Evolutionary conservation across 306 rosid species (phyloP).

Genomic region (Arachis stenosperma): DNA sequence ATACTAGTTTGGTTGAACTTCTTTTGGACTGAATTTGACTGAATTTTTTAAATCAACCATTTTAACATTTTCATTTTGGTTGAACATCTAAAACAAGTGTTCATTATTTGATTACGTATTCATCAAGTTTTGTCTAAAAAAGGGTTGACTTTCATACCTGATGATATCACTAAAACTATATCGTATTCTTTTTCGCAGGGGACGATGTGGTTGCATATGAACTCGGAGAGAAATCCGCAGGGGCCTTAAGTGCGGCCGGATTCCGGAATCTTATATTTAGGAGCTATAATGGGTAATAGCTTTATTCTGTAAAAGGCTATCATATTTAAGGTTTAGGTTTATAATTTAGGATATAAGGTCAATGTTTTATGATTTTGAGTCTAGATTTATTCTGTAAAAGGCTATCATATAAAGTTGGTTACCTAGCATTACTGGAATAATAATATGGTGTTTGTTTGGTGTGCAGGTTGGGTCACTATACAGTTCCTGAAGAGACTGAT

Average conservation of each 20-base stretch:
- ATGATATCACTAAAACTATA: neutral
- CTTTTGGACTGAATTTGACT: neutral
- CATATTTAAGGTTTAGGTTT: neutral
- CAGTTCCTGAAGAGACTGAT: slow-evolving; percentile 88
- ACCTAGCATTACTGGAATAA: neutral
- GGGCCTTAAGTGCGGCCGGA: slow-evolving; percentile 72
- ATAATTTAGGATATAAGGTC: no score
- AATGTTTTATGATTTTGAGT: no score
- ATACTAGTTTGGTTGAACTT: slow-evolving; percentile 7
- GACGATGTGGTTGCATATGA: slow-evolving; percentile 84
- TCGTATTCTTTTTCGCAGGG: slow-evolving; percentile 49
- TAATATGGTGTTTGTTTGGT: slow-evolving; percentile 15
- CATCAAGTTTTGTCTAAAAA: slow-evolving; percentile 5
- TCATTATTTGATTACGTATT: neutral
- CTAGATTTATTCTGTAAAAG: no score
- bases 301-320: slow-evolving; percentile 14
- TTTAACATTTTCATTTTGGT: slow-evolving; percentile 14
- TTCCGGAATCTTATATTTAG: slow-evolving; percentile 78
- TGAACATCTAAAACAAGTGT: slow-evolving; percentile 5
- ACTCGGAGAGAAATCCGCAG: slow-evolving; percentile 84
- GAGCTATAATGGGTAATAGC: slow-evolving; percentile 73
- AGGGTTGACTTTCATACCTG: neutral
- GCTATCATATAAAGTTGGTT: no score
- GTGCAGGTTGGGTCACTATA: slow-evolving; percentile 91
- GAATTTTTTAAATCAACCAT: neutral